Evolutionary conservation across 257 asterid genomes (phyloP).

Genomic region (Schizonepeta tenuifolia): DNA sequence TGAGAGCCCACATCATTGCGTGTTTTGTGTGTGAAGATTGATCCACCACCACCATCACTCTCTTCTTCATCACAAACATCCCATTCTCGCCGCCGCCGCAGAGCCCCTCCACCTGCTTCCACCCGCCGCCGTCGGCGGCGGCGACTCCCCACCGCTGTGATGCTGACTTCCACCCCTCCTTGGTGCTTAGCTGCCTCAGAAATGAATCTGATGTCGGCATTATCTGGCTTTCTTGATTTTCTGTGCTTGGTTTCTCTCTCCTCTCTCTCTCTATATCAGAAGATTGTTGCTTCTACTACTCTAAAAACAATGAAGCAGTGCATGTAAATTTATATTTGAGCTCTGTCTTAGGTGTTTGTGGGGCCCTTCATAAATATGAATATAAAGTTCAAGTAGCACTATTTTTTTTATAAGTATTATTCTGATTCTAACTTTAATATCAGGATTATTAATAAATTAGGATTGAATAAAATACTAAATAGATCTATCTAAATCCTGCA

Average conservation of each 20-base stretch:
- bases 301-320: not conserved
- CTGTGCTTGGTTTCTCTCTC: not conserved
- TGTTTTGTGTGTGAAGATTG: constrained; percentile 65
- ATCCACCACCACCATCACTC: constrained; percentile 96
- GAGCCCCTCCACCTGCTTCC: constrained; percentile 55
- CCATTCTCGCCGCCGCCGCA: constrained; percentile 34
- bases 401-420: not conserved
- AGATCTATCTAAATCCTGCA: not conserved
- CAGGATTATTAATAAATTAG: not conserved
- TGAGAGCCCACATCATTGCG: constrained; percentile 98
- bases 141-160: constrained; percentile 65
- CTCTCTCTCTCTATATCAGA: not conserved
- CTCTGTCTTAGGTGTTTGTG: not conserved
- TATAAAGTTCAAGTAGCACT: not conserved
- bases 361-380: not conserved
- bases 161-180: constrained; percentile 67
- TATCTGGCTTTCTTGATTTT: constrained; percentile 2
- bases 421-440: not conserved
- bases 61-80: constrained; percentile 61
- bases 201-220: constrained; percentile 72
- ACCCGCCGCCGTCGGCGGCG: constrained; percentile 9
- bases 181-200: constrained; percentile 75
- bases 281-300: not conserved
- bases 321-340: constrained; percentile 18
- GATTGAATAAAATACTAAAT: not conserved